Conservation (phyloP, 1,284 basidiomycete genomes). For the Boletus calvinii region DNA sequence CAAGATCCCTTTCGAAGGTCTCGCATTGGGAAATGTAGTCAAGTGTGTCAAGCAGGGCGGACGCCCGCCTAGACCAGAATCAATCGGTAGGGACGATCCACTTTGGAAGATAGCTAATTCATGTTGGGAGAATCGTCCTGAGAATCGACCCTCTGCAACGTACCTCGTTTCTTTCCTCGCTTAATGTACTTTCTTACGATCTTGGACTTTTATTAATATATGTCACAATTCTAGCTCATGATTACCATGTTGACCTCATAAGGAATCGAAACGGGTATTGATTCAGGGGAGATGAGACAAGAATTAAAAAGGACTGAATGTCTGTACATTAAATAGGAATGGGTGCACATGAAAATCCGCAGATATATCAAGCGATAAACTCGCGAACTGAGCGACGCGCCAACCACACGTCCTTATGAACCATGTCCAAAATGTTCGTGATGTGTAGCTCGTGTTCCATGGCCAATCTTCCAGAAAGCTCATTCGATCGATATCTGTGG, state of each 20-base stretch:
- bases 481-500: conserved; percentile 53
- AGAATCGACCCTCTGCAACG: conserved; percentile 19
- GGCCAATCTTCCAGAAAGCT: conserved; percentile 10
- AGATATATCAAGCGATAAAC: conserved; percentile 1
- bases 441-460: background rate
- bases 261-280: background rate
- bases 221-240: background rate
- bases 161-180: conserved; percentile 3
- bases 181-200: background rate
- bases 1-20: conserved; percentile 20
- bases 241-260: background rate
- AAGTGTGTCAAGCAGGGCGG: background rate
- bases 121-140: conserved; percentile 15
- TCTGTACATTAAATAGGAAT: conserved; percentile 23
- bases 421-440: conserved; percentile 10
- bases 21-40: background rate
- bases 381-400: background rate
- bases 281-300: conserved; percentile 12
- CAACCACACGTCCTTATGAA: conserved; percentile 3
- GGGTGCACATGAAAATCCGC: conserved; percentile 13
- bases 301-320: conserved; percentile 20
- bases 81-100: conserved; percentile 5
- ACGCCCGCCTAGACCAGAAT: conserved; percentile 13
- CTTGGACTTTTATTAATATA: background rate
- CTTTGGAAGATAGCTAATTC: conserved; percentile 16